Base-by-base conservation (phyloP, 495 filamentous ascomycete species). In the Hamigera avellanea region DNA sequence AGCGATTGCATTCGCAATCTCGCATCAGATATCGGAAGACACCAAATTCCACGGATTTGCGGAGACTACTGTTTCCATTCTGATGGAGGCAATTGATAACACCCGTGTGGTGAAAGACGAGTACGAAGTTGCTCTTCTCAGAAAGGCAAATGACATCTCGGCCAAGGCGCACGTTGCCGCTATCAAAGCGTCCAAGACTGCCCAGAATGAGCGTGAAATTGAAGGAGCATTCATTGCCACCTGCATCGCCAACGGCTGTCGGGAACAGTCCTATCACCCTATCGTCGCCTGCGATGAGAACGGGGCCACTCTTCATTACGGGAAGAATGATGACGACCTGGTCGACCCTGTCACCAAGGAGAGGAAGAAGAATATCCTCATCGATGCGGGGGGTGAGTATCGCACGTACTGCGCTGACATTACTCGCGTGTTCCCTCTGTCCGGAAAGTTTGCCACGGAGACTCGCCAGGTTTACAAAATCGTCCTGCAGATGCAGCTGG, bases 291-390 rank as follows among this genome's bases (percentile, higher is more conserved):
- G 66, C 37, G 88, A 86, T 3, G 68, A 73, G 6, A 74, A 81
- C 10, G 85, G 80, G 2, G 81, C 86, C 6, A 95, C 86, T 5
- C 71, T 95, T 29, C 88, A 95, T 61, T 95, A 95, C 46, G 72
- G 81, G 10, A 70, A 78, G 37, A 95, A 95, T 50, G 63, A 88
- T 44, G 69, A 73, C 44, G 59, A 74, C 1, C 56, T 91, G 33
- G 32, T 43, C 12, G 60, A 69, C 18, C 39, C 53, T 0, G 29
- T 15, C 2, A 59, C 61, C 1, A 48, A 63, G 23, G 54, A 57
- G 7, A 78, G 73, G 14, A 85, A 85, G 55, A 67, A 78, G 23
- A 80, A 83, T 46, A 45, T 95, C 5, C 67, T 94, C 19, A 62
- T 95, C 10, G 88, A 95, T 58, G 88, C 88, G 7, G 88, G 85